These are phyloP conservation scores for Leishmania turanica DNA, from an alignment of 208 protist genomes.

Conservation along the genomic window DNA sequence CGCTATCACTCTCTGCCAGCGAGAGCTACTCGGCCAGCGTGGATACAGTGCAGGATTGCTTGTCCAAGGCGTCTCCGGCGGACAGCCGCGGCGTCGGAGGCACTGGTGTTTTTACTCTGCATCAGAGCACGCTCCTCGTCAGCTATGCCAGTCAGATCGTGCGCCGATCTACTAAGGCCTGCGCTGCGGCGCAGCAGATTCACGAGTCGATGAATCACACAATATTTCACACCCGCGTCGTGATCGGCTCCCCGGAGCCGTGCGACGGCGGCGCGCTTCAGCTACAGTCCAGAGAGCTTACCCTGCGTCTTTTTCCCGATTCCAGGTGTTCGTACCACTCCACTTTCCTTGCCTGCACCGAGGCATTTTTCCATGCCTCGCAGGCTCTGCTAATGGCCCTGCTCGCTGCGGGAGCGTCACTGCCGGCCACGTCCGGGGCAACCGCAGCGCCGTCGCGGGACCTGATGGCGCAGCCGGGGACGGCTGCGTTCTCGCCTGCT, in stretches of 20 bases:
- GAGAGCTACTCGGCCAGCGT: background rate
- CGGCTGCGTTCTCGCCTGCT: background rate
- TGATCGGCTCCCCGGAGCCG: constrained; percentile 18
- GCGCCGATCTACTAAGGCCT: constrained; percentile 10
- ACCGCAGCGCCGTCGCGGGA: background rate
- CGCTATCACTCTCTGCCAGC: background rate
- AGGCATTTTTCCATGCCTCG: constrained; percentile 23
- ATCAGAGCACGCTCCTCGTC: constrained; percentile 27
- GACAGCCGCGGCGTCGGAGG: background rate
- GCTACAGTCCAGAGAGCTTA: constrained; percentile 27
- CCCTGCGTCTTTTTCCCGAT: constrained; percentile 21
- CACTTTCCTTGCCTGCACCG: constrained; percentile 27
- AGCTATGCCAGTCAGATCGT: constrained; percentile 28
- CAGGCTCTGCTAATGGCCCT: constrained; percentile 12
- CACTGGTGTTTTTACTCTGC: constrained; percentile 24
- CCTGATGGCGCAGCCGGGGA: background rate
- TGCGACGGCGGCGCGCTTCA: background rate
- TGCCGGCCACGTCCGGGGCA: background rate
- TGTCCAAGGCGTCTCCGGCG: background rate
- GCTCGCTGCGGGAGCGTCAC: background rate
- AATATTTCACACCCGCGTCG: constrained; percentile 12
- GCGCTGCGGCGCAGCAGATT: constrained; percentile 19
- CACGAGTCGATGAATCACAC: constrained; percentile 17
- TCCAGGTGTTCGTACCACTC: constrained; percentile 32
- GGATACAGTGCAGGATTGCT: background rate